phyloP scores from a whole-genome alignment of 768 basidiomycete species.

The Fomitopsis pulvina region DNA sequence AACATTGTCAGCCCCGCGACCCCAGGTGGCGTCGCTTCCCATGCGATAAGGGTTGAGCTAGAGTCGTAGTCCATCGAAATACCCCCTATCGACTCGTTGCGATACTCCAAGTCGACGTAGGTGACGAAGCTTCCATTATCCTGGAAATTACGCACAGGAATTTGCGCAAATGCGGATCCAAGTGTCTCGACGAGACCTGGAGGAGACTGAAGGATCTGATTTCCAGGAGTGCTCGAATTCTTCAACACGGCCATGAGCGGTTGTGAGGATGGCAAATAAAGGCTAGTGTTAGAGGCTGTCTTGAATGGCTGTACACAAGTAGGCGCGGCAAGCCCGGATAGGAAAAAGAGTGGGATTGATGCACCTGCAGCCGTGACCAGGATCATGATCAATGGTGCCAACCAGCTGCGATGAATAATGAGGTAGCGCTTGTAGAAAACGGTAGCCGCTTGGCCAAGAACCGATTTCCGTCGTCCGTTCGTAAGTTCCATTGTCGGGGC shows the following conservation, averaged over 20 bases:
- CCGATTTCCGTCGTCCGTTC: constrained; percentile 46
- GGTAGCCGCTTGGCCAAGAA: constrained; percentile 59
- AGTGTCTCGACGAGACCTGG: constrained; percentile 43
- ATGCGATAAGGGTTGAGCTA: constrained; percentile 53
- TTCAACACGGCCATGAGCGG: background rate
- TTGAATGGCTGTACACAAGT: constrained; percentile 41
- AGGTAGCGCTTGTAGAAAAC: constrained; percentile 68
- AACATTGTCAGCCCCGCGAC: constrained; percentile 52
- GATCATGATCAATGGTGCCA: constrained; percentile 49
- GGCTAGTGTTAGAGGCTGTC: constrained; percentile 31
- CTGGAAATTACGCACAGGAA: constrained; percentile 35
- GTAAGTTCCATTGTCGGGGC: constrained; percentile 32
- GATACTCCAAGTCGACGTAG: constrained; percentile 43
- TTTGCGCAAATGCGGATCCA: constrained; percentile 30
- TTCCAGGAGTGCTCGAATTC: constrained; percentile 18
- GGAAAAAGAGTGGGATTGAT: constrained; percentile 61
- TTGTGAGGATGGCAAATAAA: constrained; percentile 51
- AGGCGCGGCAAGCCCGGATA: constrained; percentile 37
- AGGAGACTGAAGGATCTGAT: constrained; percentile 42
- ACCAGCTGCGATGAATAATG: constrained; percentile 63
- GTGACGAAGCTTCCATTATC: constrained; percentile 57
- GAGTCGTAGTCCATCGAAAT: constrained; percentile 51
- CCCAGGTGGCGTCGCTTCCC: constrained; percentile 61
- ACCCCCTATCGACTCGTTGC: constrained; percentile 60
- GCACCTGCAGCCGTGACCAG: constrained; percentile 47